Evolutionary conservation across 2,329 filamentous ascomycete species (phyloP).

Genomic region (Fusarium virguliforme): DNA sequence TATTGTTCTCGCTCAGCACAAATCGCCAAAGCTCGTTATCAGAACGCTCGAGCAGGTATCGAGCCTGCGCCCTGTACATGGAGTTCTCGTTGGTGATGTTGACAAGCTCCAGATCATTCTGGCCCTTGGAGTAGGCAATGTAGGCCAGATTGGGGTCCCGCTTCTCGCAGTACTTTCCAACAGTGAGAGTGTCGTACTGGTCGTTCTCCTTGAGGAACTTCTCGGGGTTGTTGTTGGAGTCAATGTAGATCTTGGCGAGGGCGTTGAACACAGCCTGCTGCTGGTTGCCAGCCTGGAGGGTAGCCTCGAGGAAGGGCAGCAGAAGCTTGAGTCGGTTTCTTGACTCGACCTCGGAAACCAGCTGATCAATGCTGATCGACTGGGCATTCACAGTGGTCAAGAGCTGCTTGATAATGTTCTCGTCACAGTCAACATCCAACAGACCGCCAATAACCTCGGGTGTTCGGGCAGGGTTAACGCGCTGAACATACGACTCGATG

Average conservation of each 20-base stretch:
- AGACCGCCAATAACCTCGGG: conserved; percentile 94
- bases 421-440: conserved; percentile 97
- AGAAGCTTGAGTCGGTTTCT: conserved; percentile 96
- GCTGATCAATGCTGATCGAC: conserved; percentile 92
- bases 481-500: conserved; percentile 98
- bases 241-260: conserved; percentile 99
- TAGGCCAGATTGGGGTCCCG: conserved; percentile 95
- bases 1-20: conserved; percentile 95
- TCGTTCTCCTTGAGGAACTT: conserved; percentile 98
- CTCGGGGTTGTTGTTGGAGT: conserved; percentile 98
- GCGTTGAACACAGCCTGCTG: conserved; percentile 98
- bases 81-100: conserved; percentile 99
- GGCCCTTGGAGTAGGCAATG: conserved; percentile 95
- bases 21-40: conserved; percentile 95
- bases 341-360: conserved; percentile 94
- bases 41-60: conserved; percentile 92
- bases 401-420: conserved; percentile 94
- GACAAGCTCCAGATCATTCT: conserved; percentile 97
- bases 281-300: conserved; percentile 89
- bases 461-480: conserved; percentile 92
- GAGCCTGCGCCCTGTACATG: conserved; percentile 99
- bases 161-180: conserved; percentile 99
- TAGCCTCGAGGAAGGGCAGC: conserved; percentile 95
- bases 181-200: conserved; percentile 90
- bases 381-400: conserved; percentile 87